Base-by-base conservation (phyloP, 78 protist genomes). In the Pelomyxa schiedti region DNA sequence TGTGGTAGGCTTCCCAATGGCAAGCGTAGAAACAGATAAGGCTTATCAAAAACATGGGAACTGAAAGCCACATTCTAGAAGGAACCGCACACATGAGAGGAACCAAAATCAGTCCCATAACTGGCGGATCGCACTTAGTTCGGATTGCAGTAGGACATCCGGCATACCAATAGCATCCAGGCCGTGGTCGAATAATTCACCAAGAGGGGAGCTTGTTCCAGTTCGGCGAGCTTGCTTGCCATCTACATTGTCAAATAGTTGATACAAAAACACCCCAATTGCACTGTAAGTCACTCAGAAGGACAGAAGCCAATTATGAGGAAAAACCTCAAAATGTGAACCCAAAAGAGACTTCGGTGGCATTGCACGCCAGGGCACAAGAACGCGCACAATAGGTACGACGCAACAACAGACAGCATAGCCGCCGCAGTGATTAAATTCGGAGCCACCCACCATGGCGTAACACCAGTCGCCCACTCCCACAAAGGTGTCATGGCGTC, bases 221-320 rank as follows among this genome's bases (percentile, higher is more conserved):
- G 93, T 89, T 64, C 79, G 52, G 64, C 82, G 47, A 1, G 93
- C 93, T 74, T 89, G 93, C 29, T 89, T 88, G 4, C 93, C 93
- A 75, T 89, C 93, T 3, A 82, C 58, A 40, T 88, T 88, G 69
- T 89, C 93, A 24, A 89, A 24, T 16, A 47, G 58, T 52, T 78
- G 84, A 53, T 88, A 88, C 9, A 39, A 1, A 66, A 83, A 84
- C 1, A 84, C 5, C 28, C 65, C 37, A 8, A 69, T 9, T 1
- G 68, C 86, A 29, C 22, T 4, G n/a, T 5, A 0, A 64, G 29
- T 4, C 67, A 64, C 67, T 2, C 70, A 66, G 4, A 26, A 22
- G 7, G 4, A 26, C 8, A 24, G 52, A 6, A 7, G 38, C 70
- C 9, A 6, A 26, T 26, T 16, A 7, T 3, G 52, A 24, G 52